phyloP scores from a whole-genome alignment of 1,284 basidiomycete genomes.

The Rhodotorula sp. region DNA sequence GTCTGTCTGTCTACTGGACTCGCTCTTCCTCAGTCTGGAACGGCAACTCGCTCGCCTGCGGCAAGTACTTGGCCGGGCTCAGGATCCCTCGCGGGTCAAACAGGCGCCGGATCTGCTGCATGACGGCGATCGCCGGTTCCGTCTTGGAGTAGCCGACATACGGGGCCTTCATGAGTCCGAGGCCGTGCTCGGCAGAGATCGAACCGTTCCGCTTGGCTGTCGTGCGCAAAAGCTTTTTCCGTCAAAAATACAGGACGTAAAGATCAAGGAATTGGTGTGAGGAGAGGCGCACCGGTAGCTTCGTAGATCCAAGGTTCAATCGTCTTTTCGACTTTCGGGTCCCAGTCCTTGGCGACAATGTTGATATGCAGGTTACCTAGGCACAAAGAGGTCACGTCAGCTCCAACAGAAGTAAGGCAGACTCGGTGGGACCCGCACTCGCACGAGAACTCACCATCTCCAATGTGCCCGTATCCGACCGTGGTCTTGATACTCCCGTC shows the following conservation, averaged over 20 bases:
- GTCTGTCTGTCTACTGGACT: background rate
- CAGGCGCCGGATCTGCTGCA: conserved; percentile 85
- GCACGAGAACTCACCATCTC: conserved; percentile 69
- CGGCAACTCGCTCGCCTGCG: conserved; percentile 13
- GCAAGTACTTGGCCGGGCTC: conserved; percentile 62
- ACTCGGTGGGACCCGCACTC: background rate
- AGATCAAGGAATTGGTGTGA: conserved; percentile 48
- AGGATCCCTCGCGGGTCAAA: conserved; percentile 91
- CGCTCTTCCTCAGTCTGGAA: background rate
- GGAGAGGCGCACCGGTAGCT: conserved; percentile 59
- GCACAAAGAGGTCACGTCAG: background rate
- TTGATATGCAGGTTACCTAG: conserved; percentile 93
- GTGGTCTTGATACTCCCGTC: conserved; percentile 69
- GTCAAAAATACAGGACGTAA: conserved; percentile 47
- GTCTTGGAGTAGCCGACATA: conserved; percentile 86
- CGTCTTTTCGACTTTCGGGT: conserved; percentile 75
- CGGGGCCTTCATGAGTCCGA: conserved; percentile 85
- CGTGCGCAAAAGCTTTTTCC: too few species aligned
- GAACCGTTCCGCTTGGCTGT: conserved; percentile 60
- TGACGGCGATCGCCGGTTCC: conserved; percentile 72
- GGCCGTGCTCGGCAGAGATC: conserved; percentile 93
- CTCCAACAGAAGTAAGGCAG: conserved; percentile 4
- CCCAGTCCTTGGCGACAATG: conserved; percentile 79
- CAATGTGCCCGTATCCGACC: conserved; percentile 92
- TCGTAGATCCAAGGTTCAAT: conserved; percentile 97